Evolutionary conservation across 768 basidiomycete genomes (phyloP).

Genomic region (Russula sp.): DNA sequence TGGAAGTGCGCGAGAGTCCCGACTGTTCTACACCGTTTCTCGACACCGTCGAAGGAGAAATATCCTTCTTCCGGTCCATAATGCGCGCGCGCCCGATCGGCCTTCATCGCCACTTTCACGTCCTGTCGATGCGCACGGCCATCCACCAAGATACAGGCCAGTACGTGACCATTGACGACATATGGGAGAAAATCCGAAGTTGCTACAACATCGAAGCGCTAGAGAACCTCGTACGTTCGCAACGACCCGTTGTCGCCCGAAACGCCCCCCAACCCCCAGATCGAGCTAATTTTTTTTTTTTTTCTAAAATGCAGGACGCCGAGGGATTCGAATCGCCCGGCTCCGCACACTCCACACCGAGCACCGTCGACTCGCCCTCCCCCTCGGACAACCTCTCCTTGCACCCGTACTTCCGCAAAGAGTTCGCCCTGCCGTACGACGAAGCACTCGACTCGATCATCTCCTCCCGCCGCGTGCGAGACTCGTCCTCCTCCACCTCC

Average conservation of each 20-base stretch:
- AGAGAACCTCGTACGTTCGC: slow-evolving; percentile 55
- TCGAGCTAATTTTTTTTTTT: no score
- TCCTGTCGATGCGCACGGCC: slow-evolving; percentile 64
- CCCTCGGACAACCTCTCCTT: slow-evolving; percentile 59
- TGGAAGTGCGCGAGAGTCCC: slow-evolving; percentile 17
- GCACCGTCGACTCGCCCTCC: slow-evolving; percentile 57
- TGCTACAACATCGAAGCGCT: slow-evolving; percentile 74
- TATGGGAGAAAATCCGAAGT: slow-evolving; percentile 68
- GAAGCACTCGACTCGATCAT: slow-evolving; percentile 55
- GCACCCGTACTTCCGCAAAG: slow-evolving; percentile 71
- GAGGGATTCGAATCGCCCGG: slow-evolving; percentile 35
- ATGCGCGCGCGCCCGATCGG: slow-evolving; percentile 81
- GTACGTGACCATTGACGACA: slow-evolving; percentile 49
- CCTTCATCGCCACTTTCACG: slow-evolving; percentile 76
- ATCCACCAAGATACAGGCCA: slow-evolving; percentile 68
- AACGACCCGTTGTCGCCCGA: not conserved
- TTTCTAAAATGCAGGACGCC: slow-evolving; percentile 11
- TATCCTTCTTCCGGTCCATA: slow-evolving; percentile 76
- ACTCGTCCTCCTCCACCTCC: slow-evolving; percentile 47
- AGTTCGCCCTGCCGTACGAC: slow-evolving; percentile 58
- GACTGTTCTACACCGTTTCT: slow-evolving; percentile 32
- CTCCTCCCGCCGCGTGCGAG: slow-evolving; percentile 55
- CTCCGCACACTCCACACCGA: slow-evolving; percentile 38
- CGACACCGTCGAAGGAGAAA: slow-evolving; percentile 73
- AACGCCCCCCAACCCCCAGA: not conserved